Evolutionary conservation across 371 early-diverging fungal species (phyloP).

Genomic region (Rhizopus delemar): DNA sequence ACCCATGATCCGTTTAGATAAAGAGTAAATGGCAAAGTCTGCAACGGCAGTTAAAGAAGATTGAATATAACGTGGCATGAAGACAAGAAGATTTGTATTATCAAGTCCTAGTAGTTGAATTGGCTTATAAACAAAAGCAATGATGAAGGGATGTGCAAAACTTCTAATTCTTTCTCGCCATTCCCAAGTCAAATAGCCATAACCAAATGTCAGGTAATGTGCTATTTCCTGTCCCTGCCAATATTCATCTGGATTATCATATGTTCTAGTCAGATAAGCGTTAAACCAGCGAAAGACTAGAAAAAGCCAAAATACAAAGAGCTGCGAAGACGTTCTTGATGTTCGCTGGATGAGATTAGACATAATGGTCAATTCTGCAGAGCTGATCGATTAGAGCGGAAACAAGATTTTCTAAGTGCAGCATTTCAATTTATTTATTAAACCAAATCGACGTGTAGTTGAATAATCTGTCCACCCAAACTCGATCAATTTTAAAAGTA

Average conservation of each 20-base stretch:
- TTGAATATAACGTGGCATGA: conserved; percentile 74
- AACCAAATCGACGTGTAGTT: too few relatives aligned
- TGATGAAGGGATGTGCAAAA: conserved; percentile 75
- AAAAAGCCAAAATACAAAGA: conserved; percentile 44
- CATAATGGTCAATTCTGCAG: neutral
- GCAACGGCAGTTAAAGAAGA: conserved; percentile 69
- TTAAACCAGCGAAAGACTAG: conserved; percentile 66
- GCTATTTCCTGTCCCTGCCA: conserved; percentile 92
- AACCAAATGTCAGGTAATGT: conserved; percentile 75
- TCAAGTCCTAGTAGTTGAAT: conserved; percentile 65
- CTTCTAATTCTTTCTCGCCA: conserved; percentile 79
- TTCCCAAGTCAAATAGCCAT: conserved; percentile 93
- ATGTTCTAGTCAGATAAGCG: conserved; percentile 67
- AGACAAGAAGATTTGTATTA: conserved; percentile 54
- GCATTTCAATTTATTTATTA: too few relatives aligned
- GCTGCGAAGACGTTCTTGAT: conserved; percentile 19
- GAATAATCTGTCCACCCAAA: too few relatives aligned
- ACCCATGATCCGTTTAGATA: conserved; percentile 56
- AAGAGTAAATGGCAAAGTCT: conserved; percentile 73
- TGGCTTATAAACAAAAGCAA: conserved; percentile 70
- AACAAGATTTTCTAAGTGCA: too few relatives aligned
- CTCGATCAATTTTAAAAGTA: too few relatives aligned
- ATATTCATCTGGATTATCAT: conserved; percentile 87
- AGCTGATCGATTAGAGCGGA: too few relatives aligned
- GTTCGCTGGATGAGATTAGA: conserved; percentile 8